phyloP scores from a whole-genome alignment of 1,139 yeast species.

The Petasospora rhodanensis region DNA sequence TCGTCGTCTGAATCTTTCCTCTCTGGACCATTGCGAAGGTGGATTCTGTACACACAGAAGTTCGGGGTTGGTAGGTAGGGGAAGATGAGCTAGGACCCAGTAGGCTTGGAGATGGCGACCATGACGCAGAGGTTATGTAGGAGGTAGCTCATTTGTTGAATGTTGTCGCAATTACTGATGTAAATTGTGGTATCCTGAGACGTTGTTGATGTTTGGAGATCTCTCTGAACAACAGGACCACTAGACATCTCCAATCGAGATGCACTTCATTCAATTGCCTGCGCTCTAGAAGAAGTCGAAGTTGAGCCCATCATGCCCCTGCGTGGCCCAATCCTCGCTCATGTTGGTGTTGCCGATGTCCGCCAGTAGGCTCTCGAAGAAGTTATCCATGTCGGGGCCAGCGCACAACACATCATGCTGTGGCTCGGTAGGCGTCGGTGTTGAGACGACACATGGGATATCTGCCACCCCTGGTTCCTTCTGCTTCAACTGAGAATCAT shows the following conservation, averaged over 20 bases:
- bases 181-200: too few relatives aligned
- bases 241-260: too few relatives aligned
- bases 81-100: constrained; percentile 84
- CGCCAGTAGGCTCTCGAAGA: constrained; percentile 3
- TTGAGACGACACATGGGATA: too few relatives aligned
- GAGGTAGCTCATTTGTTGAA: constrained; percentile 50
- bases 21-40: constrained; percentile 28
- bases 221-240: too few relatives aligned
- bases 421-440: neutral
- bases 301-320: constrained; percentile 1
- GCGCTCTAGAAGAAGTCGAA: constrained; percentile 4
- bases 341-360: constrained; percentile 1
- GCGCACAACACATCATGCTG: neutral
- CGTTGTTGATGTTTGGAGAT: too few relatives aligned
- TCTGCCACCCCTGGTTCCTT: neutral
- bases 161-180: too few relatives aligned
- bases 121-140: constrained; percentile 74
- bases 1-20: constrained; percentile 21
- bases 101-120: constrained; percentile 78
- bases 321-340: constrained; percentile 1
- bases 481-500: too few relatives aligned
- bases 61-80: constrained; percentile 71
- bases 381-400: constrained; percentile 3
- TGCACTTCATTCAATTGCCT: neutral
- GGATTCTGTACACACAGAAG: constrained; percentile 40